Evolutionary conservation across 345 rosid species (phyloP).

Genomic region (Stellera chamaejasme): DNA sequence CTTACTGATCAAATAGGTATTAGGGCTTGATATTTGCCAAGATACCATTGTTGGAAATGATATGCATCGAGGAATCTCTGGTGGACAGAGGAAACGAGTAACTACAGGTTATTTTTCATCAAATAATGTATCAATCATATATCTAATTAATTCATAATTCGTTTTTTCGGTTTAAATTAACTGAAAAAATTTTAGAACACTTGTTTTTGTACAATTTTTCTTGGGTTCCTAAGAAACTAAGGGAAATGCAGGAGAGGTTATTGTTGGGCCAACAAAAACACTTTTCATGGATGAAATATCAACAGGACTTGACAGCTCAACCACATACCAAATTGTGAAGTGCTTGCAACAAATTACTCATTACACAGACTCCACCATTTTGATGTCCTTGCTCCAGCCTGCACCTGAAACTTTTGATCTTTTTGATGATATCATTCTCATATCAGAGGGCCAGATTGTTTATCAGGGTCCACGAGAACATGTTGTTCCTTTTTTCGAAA

Average conservation of each 20-base stretch:
- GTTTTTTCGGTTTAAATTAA: neutral
- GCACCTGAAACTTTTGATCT: slow-evolving; percentile 80
- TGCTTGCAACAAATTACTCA: slow-evolving; percentile 78
- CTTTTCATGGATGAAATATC: slow-evolving; percentile 87
- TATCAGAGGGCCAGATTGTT: slow-evolving; percentile 65
- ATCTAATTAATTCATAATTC: too few relatives aligned
- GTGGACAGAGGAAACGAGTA: slow-evolving; percentile 71
- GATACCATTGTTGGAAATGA: slow-evolving; percentile 76
- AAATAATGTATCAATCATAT: too few relatives aligned
- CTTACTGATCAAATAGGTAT: slow-evolving; percentile 28
- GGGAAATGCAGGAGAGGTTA: slow-evolving; percentile 56
- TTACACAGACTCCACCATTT: slow-evolving; percentile 53
- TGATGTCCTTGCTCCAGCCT: slow-evolving; percentile 74
- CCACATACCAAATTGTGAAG: slow-evolving; percentile 67
- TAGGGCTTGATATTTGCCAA: slow-evolving; percentile 70
- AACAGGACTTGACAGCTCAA: slow-evolving; percentile 78
- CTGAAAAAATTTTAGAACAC: neutral
- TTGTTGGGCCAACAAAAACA: slow-evolving; percentile 77
- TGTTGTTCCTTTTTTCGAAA: slow-evolving; percentile 51
- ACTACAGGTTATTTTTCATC: slow-evolving; percentile 38
- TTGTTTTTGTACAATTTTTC: neutral
- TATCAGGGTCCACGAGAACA: slow-evolving; percentile 70
- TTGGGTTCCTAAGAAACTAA: too few relatives aligned
- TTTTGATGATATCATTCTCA: slow-evolving; percentile 57
- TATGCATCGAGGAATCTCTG: slow-evolving; percentile 71